A percentile compares a stretch with the other conserved stretches of the same genome.
Evolutionary conservation across 1,139 yeast genomes (phyloP).

Genomic region (Arxiozyma bovina): DNA sequence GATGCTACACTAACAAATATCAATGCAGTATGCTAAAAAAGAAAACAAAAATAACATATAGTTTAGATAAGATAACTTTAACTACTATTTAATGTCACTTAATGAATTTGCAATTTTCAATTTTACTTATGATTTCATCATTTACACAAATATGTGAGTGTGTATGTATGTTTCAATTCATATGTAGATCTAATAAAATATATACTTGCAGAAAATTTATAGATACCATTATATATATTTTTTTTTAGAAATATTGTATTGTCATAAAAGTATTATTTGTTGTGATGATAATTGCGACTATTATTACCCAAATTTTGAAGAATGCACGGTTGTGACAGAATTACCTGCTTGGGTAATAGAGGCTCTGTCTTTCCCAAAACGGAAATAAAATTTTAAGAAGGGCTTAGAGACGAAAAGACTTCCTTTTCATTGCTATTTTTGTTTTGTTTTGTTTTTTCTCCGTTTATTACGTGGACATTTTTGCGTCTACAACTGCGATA

Average conservation of each 20-base stretch:
- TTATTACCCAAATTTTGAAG: too few species aligned
- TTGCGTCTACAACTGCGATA: too few species aligned
- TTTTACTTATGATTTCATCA: background rate
- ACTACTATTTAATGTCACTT: background rate
- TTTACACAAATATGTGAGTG: background rate
- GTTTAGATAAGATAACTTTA: background rate
- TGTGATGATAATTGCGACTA: background rate
- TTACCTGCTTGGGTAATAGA: background rate
- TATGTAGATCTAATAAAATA: background rate
- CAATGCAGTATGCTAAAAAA: background rate
- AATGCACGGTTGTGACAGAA: background rate
- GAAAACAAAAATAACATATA: background rate
- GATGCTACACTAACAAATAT: slow-evolving; percentile 1
- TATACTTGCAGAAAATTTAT: slow-evolving; percentile 1
- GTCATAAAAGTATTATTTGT: background rate
- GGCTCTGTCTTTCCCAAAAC: background rate
- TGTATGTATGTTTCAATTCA: too few species aligned
- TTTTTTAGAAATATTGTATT: background rate
- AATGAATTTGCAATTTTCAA: background rate
- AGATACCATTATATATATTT: background rate
- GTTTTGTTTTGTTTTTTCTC: background rate
- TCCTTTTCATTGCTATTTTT: background rate
- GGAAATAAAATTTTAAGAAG: background rate
- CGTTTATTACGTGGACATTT: background rate
- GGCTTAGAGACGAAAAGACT: background rate